Base-by-base conservation (phyloP, 208 protist genomes). In the Angomonas deanei region DNA sequence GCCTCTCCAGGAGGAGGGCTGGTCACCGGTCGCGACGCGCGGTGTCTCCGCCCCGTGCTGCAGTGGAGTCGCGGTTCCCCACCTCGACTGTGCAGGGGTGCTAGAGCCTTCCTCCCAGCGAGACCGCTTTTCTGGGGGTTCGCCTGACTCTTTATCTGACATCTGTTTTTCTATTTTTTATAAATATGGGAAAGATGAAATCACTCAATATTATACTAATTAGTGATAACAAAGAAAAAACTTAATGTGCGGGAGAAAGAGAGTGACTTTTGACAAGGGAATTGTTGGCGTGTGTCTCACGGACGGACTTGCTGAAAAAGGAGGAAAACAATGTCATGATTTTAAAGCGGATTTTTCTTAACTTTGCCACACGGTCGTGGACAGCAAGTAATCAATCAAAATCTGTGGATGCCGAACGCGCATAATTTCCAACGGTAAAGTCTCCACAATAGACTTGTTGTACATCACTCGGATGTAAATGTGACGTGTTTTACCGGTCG, bases 381-480 rank as follows among this genome's bases (percentile, higher is more conserved):
- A 85, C 15, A 88, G 72, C 21, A 92, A 63, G 36, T 89, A 91
- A 39, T 88, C 81, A 46, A 90, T 96, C 31, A 91, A 76, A 30
- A 87, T 62, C 72, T 91, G 84, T 21, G 80, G 91, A 48, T 91
- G 78, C 55, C 76, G 80, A 46, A 68, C 76, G 3, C 82, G 78
- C 84, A 85, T 86, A 50, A 93, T 61, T 61, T 83, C 88, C 21
- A 91, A 67, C 31, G 84, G 77, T 1, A 85, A 31, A 36, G 82
- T 91, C 24, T 81, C 79, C 17, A 90, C 63, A 2, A 89, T 66
- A 0, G 70, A 64, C 10, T 82, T 79, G 61, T 86, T 73, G 57
- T 82, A 88, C 70, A 86, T 77, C 31, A 90, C 78, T 1, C 84
- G 84, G 3, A 91, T 70, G 57, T 94, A 94, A 30, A 94, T 52